Conservation (phyloP, 345 rosid genomes). For the Punica granatum region DNA sequence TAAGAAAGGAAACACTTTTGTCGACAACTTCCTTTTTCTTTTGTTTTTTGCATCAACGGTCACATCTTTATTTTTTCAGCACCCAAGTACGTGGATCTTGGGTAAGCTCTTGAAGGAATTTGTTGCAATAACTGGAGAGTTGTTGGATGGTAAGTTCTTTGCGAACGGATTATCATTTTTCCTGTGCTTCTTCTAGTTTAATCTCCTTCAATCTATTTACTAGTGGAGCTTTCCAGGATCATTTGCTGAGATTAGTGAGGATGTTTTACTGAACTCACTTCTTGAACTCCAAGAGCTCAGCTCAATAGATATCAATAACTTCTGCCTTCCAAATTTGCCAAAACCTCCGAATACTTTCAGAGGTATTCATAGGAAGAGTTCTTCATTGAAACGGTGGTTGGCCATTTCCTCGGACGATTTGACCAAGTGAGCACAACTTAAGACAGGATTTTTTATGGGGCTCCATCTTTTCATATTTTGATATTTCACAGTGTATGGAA, state of each 20-base stretch:
- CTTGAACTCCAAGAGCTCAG: slow-evolving; percentile 40
- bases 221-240: slow-evolving; percentile 32
- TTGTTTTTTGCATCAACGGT: neutral
- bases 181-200: slow-evolving; percentile 3
- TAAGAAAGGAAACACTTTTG: neutral
- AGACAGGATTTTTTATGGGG: neutral
- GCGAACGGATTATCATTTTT: neutral
- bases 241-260: slow-evolving; percentile 46
- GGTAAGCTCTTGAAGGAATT: slow-evolving; percentile 60
- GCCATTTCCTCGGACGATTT: slow-evolving; percentile 79
- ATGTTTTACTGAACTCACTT: slow-evolving; percentile 49
- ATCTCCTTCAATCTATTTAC: neutral
- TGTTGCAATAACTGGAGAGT: slow-evolving; percentile 47
- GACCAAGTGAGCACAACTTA: slow-evolving; percentile 45
- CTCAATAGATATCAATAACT: slow-evolving; percentile 42
- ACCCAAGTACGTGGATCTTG: slow-evolving; percentile 77
- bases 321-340: slow-evolving; percentile 70
- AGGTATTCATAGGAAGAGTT: slow-evolving; percentile 65
- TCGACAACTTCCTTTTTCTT: neutral
- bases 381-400: slow-evolving; percentile 76
- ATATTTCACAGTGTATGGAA: neutral
- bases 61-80: slow-evolving; percentile 32
- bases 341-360: slow-evolving; percentile 72
- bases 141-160: slow-evolving; percentile 51
- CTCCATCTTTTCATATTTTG: neutral